Base-by-base conservation (phyloP, 208 protist genomes). In the Herpetomonas tarakana region DNA sequence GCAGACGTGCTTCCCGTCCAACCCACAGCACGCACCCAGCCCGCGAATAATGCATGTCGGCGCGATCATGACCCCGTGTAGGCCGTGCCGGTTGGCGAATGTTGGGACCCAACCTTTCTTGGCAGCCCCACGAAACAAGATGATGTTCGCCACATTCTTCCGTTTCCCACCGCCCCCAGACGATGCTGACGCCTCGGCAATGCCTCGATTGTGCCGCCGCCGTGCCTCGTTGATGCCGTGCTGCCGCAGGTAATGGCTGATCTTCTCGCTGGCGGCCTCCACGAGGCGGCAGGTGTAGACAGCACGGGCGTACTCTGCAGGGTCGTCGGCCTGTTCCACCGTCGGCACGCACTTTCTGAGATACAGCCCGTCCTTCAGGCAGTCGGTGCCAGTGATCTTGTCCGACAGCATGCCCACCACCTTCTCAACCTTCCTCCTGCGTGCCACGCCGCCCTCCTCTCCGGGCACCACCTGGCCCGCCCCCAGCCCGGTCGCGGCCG, bases 31-130 rank as follows among this genome's bases (percentile, higher is more conserved):
- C 41, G 73, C 69, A 12, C 74, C 83, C 3, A 90, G 64, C 0
- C 83, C 83, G 51, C 70, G 77, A 52, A 90, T 90, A 46, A 90
- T 87, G 59, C 83, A 90, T 14, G 83, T 90, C 21, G 83, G 79
- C 2, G 78, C 73, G 25, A 87, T 62, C 49, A 87, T 79, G n/a
- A 68, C 56, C n/a, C 78, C 83, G 21, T 72, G 27, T 11, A 81
- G 71, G 39, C 79, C 79, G 55, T 90, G 83, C 16, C 72, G 79
- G 41, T 75, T 65, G 1, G 52, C 62, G 62, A 91, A 91, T 16
- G 71, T 60, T 46, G 83, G 83, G 28, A 87, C 74, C 71, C 73
- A 87, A 28, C 83, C 80, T 45, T 83, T 82, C 49, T 78, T 82
- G 21, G 83, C 68, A 14, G 83, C 83, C 0, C 83, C 83, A 21